Percentiles rank a stretch among this genome's conserved stretches.
These are phyloP conservation scores for Naumovozyma dairenensis DNA, from an alignment of 805 yeast species.

Conservation along the genomic window DNA sequence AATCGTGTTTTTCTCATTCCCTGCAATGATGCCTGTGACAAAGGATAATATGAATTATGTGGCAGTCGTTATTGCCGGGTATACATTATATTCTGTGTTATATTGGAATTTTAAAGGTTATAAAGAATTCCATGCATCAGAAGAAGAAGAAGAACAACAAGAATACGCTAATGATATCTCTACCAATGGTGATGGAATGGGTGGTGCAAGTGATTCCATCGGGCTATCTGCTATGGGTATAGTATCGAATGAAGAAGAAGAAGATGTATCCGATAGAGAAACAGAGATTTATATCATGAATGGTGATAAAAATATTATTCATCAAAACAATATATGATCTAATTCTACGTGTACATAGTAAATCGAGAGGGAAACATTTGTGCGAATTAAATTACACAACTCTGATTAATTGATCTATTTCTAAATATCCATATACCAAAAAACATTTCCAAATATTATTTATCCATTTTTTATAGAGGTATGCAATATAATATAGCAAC, in stretches of 20 bases:
- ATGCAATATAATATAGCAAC: no score
- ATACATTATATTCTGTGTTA: conserved; percentile 33
- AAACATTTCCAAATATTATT: no score
- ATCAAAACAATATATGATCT: no score
- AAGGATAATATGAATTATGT: conserved; percentile 61
- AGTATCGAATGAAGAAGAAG: background rate
- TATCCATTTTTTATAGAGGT: no score
- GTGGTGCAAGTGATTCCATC: background rate
- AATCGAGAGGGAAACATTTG: no score
- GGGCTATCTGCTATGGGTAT: background rate
- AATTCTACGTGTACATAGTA: no score
- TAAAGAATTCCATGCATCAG: conserved; percentile 26
- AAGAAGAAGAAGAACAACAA: conserved; percentile 19
- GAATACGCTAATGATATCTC: conserved; percentile 5
- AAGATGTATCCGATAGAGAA: background rate
- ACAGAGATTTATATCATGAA: no score
- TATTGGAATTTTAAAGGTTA: conserved; percentile 44
- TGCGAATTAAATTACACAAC: no score
- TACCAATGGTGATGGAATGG: background rate
- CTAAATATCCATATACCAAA: no score
- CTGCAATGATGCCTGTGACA: conserved; percentile 51
- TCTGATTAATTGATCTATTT: no score
- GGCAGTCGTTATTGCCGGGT: conserved; percentile 44
- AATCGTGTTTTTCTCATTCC: conserved; percentile 53
- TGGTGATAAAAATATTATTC: no score